Evolutionary conservation across 257 asterid species (phyloP), one percentile per base, ranked within the genome.

Genomic region (Ophiorrhiza pumila): DNA sequence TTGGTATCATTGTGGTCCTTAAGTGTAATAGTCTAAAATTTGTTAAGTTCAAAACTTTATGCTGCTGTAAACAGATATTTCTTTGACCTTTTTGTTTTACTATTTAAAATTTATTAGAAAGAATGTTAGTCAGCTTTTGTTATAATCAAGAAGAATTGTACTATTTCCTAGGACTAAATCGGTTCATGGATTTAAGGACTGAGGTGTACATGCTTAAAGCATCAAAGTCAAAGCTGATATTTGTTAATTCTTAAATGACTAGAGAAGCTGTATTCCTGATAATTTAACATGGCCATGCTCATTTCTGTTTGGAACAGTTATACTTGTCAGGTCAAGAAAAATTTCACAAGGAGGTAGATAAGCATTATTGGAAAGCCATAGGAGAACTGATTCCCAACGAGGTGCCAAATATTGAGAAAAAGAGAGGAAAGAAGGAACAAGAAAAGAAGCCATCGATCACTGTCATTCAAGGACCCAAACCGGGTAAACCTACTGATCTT

Each of bases 401-500:
- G 88, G 97, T 94, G 65, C 82, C 96, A 65, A 87, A 46, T 68
- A 88, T 94, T 65, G 97, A 91, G 89, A 91, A 91, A 85, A 86
- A 76, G 81, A 96, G 96, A 42, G 89, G 86, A 80, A 94, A 88
- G 89, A 94, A 90, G 85, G 99, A 94, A 80, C 94, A 91, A 79
- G 99, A 89, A 53, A 91, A 88, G 88, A 91, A 88, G 84, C 93
- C 97, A 74, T 86, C 96, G 2, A 81, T 94, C 83, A 71, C 88
- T 2, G 95, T 94, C 60, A 27, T 94, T 64, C 98, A 94, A 81
- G 98, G 97, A 22, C 98, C 98, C 55, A 94, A 94, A 74, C 98
- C 97, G 4, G 98, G 98, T 39, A 94, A 94, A 82, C 98, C 97
- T 23, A 94, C 98, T n/a, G 98, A 94, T 39, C 91, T 94, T 76